Evolutionary conservation across 176 grass and related monocot genomes (phyloP).

Genomic region (Raddia distichophylla): DNA sequence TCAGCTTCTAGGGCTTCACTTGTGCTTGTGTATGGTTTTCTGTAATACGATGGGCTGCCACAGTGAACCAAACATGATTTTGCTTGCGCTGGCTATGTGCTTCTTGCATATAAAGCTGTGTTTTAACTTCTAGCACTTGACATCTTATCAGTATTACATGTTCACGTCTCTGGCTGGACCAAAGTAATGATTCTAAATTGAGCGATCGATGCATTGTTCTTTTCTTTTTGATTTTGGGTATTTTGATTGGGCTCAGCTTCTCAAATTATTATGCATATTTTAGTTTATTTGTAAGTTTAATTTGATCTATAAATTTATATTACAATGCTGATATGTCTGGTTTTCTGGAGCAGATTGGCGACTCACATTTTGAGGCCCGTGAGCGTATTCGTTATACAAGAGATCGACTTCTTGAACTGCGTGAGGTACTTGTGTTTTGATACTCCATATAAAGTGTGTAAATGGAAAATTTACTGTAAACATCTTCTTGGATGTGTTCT

Average conservation of each 20-base stretch:
- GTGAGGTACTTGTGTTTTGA: conserved; percentile 52
- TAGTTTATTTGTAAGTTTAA: neutral
- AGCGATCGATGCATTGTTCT: neutral
- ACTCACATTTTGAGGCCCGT: conserved; percentile 64
- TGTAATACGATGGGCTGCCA: conserved; percentile 7
- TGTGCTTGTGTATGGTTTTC: neutral
- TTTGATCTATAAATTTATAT: neutral
- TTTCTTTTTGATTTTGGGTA: neutral
- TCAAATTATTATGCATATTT: neutral
- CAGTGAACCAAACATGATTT: conserved; percentile 23
- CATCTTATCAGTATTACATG: neutral
- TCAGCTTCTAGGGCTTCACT: conserved; percentile 4
- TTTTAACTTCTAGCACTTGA: neutral
- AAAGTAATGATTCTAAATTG: neutral
- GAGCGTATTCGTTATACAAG: conserved; percentile 78
- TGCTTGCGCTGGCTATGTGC: neutral
- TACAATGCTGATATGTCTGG: conserved; percentile 20
- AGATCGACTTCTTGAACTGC: conserved; percentile 82
- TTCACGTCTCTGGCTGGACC: neutral
- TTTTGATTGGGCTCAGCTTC: neutral
- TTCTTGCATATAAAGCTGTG: conserved; percentile 9
- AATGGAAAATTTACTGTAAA: conserved; percentile 11
- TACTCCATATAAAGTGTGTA: conserved; percentile 22
- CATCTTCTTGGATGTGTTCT: neutral
- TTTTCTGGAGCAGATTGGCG: conserved; percentile 61